Percentiles rank a stretch among this genome's conserved stretches.
Conservation (phyloP, 2,329 filamentous ascomycete species). For the Exophiala xenobiotica region DNA sequence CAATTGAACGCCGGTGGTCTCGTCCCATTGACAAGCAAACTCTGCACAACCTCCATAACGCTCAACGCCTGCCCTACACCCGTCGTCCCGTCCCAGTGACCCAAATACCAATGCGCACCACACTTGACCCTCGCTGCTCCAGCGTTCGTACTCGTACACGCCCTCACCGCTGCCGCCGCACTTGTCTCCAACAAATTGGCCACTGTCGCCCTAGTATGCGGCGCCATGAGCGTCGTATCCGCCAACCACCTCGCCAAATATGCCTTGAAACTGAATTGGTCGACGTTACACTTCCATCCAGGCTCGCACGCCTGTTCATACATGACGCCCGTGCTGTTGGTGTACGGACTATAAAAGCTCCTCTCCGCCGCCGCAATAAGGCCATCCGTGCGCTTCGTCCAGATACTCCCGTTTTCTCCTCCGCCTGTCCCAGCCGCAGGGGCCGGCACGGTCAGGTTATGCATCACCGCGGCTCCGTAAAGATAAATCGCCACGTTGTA, state of each 20-base stretch:
- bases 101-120: conserved; percentile 60
- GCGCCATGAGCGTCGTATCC: conserved; percentile 56
- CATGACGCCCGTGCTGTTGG: conserved; percentile 51
- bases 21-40: conserved; percentile 6
- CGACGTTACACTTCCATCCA: conserved; percentile 56
- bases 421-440: conserved; percentile 38
- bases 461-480: conserved; percentile 36
- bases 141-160: neutral
- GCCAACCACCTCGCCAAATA: conserved; percentile 62
- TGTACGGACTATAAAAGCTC: conserved; percentile 31
- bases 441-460: conserved; percentile 55
- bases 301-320: conserved; percentile 59
- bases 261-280: conserved; percentile 64
- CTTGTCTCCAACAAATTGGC: conserved; percentile 39
- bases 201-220: conserved; percentile 55
- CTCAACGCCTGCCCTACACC: conserved; percentile 70
- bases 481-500: conserved; percentile 64
- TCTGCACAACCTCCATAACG: conserved; percentile 56
- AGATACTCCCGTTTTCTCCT: neutral
- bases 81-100: conserved; percentile 54
- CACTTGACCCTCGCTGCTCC: conserved; percentile 55
- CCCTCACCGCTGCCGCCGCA: neutral
- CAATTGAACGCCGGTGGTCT: neutral
- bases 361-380: neutral
- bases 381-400: neutral